A percentile compares a stretch with the other conserved stretches of the same genome.
phyloP scores from a whole-genome alignment of 1,139 yeast genomes.

The Debaryomyces sp. region DNA sequence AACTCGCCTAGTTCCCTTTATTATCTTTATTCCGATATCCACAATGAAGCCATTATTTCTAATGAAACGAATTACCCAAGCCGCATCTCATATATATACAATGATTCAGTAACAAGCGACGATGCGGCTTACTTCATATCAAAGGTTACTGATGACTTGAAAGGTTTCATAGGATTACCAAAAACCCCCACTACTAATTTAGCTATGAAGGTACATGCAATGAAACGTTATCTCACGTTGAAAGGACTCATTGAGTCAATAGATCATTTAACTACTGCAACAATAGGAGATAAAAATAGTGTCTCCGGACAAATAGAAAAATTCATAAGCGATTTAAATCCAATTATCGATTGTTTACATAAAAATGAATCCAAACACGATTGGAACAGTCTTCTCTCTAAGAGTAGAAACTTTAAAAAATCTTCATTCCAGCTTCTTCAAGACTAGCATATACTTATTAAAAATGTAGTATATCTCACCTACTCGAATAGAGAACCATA shows the following conservation, averaged over 20 bases:
- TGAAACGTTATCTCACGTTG: background rate
- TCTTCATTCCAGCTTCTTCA: background rate
- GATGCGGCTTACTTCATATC: background rate
- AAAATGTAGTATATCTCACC: background rate
- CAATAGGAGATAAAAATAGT: background rate
- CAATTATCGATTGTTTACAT: conserved; percentile 1
- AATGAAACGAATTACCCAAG: background rate
- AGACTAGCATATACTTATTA: background rate
- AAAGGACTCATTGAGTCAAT: background rate
- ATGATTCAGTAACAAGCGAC: background rate
- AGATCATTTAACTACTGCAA: background rate
- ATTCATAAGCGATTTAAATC: background rate
- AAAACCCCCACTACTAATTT: conserved; percentile 8
- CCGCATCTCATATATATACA: background rate
- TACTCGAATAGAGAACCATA: background rate
- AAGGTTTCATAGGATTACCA: conserved; percentile 3
- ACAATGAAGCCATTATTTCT: background rate
- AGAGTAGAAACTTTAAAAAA: background rate
- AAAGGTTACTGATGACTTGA: background rate
- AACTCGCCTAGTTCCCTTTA: background rate
- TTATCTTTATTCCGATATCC: background rate
- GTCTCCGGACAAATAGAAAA: background rate
- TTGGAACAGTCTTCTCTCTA: background rate
- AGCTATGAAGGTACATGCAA: background rate
- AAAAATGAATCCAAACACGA: conserved; percentile 1